phyloP scores from a whole-genome alignment of 2,329 filamentous ascomycete species.

The Talaromyces sp. region DNA sequence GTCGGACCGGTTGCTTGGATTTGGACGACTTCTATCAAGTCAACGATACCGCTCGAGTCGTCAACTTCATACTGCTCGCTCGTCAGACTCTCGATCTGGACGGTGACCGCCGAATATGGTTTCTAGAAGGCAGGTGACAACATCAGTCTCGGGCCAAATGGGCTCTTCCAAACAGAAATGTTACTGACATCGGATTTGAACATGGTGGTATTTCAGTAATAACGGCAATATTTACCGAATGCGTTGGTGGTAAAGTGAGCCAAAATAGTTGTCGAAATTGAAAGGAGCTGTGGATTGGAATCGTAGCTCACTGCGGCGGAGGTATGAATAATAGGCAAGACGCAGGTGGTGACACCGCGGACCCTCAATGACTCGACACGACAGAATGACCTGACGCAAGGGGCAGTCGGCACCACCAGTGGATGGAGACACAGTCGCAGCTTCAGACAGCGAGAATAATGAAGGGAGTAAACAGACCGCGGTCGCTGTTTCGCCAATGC shows the following conservation, averaged over 20 bases:
- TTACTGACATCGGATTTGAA: constrained; percentile 22
- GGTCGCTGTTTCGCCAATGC: constrained; percentile 4
- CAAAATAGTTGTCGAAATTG: background rate
- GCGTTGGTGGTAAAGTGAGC: background rate
- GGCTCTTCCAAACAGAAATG: background rate
- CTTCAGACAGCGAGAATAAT: background rate
- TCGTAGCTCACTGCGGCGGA: background rate
- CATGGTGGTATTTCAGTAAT: constrained; percentile 22
- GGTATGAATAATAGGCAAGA: background rate
- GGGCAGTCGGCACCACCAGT: background rate
- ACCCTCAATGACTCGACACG: background rate
- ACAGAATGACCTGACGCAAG: background rate
- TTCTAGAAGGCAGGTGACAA: constrained; percentile 49
- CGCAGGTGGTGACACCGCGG: background rate
- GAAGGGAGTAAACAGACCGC: background rate
- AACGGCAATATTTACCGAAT: background rate
- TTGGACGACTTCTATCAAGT: constrained; percentile 89
- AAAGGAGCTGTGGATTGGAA: background rate
- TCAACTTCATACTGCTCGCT: constrained; percentile 87
- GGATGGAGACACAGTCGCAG: background rate
- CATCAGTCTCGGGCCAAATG: constrained; percentile 1
- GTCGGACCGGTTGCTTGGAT: constrained; percentile 81
- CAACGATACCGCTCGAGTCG: constrained; percentile 84
- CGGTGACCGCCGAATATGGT: constrained; percentile 89
- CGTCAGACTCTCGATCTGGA: constrained; percentile 85